These are phyloP conservation scores for Paramyrothecium roridum DNA, from an alignment of 2,329 filamentous ascomycete species.

Conservation along the genomic window DNA sequence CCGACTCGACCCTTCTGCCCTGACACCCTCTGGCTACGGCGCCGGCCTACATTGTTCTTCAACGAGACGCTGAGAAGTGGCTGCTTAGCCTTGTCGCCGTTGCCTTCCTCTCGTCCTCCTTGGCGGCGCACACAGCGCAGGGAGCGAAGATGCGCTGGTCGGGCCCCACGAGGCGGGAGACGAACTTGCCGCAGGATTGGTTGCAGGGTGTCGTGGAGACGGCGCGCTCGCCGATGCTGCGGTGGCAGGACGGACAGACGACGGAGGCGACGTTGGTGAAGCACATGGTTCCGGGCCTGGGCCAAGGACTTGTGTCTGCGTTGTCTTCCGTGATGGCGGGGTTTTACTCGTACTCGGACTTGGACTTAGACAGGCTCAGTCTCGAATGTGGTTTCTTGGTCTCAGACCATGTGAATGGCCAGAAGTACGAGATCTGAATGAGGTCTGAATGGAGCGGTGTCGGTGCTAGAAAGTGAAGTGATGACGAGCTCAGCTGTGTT, in stretches of 20 bases:
- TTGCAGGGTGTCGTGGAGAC: background rate
- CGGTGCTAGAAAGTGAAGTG: no score
- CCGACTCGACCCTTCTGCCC: no score
- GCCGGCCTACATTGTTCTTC: no score
- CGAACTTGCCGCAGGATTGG: background rate
- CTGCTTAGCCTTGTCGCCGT: background rate
- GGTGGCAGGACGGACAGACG: background rate
- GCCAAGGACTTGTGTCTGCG: background rate
- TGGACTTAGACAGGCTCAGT: no score
- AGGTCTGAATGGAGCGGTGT: no score
- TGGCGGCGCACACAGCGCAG: background rate
- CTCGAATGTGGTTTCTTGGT: no score
- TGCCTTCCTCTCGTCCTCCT: background rate
- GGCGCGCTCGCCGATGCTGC: background rate
- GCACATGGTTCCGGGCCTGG: background rate
- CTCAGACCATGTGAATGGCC: no score
- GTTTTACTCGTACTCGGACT: no score
- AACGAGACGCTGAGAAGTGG: background rate
- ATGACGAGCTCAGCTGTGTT: no score
- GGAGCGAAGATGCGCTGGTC: background rate
- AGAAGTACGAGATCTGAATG: no score
- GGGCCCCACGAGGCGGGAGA: background rate
- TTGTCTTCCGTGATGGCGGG: background rate
- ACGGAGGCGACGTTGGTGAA: constrained; percentile 3
- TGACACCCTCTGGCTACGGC: no score